These are phyloP conservation scores for Volvariella surrecta DNA, from an alignment of 1,284 basidiomycete species.

Conservation along the genomic window DNA sequence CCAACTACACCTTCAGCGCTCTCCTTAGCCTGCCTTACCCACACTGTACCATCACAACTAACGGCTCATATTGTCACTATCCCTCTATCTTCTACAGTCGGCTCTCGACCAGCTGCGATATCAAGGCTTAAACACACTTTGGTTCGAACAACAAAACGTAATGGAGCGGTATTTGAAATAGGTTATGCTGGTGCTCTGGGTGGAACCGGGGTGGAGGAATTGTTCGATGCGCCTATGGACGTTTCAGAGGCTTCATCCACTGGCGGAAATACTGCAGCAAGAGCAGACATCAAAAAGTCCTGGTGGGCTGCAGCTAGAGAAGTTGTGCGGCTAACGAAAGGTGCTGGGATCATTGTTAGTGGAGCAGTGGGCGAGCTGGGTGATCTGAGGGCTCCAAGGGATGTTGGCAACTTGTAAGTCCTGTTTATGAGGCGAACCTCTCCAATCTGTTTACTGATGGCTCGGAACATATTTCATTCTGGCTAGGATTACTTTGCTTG, in stretches of 20 bases:
- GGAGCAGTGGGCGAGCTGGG: constrained; percentile 43
- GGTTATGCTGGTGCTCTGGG: constrained; percentile 67
- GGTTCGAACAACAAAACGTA: constrained; percentile 72
- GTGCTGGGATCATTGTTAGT: constrained; percentile 62
- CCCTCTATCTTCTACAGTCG: constrained; percentile 68
- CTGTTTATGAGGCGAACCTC: too few relatives aligned
- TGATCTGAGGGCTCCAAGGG: constrained; percentile 59
- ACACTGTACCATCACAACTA: constrained; percentile 69
- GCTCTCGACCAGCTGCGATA: constrained; percentile 51
- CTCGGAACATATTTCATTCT: constrained; percentile 4
- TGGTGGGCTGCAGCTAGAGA: constrained; percentile 79
- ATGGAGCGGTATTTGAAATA: constrained; percentile 81
- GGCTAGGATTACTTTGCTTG: constrained; percentile 55
- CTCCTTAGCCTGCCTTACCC: constrained; percentile 72
- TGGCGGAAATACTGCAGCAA: constrained; percentile 32
- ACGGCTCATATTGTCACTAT: constrained; percentile 79
- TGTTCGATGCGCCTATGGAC: constrained; percentile 31
- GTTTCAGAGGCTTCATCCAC: not conserved
- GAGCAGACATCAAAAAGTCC: constrained; percentile 52
- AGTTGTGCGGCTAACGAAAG: constrained; percentile 67
- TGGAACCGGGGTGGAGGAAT: constrained; percentile 40
- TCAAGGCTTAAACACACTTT: constrained; percentile 66
- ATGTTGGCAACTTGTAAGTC: constrained; percentile 67
- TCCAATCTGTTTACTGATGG: not conserved
- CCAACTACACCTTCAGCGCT: constrained; percentile 70